Evolutionary conservation across 2,329 filamentous ascomycete genomes (phyloP), one percentile per base, ranked within the genome.

Genomic region (Fusarium udum): DNA sequence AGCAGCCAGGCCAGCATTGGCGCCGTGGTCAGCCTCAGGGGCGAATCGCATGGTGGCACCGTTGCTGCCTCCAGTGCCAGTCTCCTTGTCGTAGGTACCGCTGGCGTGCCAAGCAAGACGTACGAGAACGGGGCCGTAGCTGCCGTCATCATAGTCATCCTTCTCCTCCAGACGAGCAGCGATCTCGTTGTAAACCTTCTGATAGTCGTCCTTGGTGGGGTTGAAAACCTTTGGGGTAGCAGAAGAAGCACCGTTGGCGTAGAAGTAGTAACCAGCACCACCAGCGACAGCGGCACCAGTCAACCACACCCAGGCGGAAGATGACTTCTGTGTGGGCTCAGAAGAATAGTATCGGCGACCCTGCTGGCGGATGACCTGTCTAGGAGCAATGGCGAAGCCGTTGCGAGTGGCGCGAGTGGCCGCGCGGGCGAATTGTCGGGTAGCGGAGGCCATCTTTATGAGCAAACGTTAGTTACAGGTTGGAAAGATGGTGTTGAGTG

Each of bases 21-120:
- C 96, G 77, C 95, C 95, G 84, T 99, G 95, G 82, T 92, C 91
- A 69, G 90, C 87, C 86, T 98, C 96, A 52, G 95, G 95, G 31
- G 91, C 87, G 82, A 98, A 98, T 80, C 96, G 91, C 96, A 98
- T 98, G 75, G 95, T 98, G 65, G 95, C 95, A 75, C 96, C 95
- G 83, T 98, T 97, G 87, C 93, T 95, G 76, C 95, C 95, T 79
- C 95, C 96, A 51, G 95, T 98, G 74, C 89, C 89, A 32, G 95
- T 97, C 80, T 90, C 89, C 85, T 92, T 93, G 82, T 98, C 95
- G 80, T 92, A 98, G 78, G 95, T 99, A 77, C 95, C 95, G 77
- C 92, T 95, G 75, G 92, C 91, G 86, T 98, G 96, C 95, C 96
- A 98, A 71, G 94, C 95, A 76, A 98, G 89, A 79, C 95, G 91